phyloP scores from a whole-genome alignment of 2,329 filamentous ascomycete genomes.

The Orbilia ellipsospora region DNA sequence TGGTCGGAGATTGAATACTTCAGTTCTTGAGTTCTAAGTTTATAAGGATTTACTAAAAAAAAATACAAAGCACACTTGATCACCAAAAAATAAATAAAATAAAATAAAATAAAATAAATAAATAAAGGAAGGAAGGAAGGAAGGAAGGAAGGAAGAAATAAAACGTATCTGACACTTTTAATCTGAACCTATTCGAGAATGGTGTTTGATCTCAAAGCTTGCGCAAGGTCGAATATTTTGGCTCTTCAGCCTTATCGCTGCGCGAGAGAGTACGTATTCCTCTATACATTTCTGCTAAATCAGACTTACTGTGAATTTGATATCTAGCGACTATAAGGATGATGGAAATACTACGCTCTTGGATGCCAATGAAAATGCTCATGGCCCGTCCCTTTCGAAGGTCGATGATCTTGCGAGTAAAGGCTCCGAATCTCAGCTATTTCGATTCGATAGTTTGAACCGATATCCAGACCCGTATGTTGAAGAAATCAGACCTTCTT shows the following conservation, averaged over 20 bases:
- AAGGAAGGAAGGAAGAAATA: too few species aligned
- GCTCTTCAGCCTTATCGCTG: constrained; percentile 82
- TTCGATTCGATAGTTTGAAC: constrained; percentile 85
- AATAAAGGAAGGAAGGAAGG: too few species aligned
- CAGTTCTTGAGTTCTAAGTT: too few species aligned
- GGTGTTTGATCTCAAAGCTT: constrained; percentile 76
- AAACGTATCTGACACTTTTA: too few species aligned
- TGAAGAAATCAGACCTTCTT: neutral
- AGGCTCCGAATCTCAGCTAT: constrained; percentile 63
- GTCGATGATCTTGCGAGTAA: constrained; percentile 60
- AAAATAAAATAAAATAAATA: too few species aligned
- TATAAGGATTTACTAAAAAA: too few species aligned
- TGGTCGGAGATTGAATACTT: too few species aligned
- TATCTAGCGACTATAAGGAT: constrained; percentile 91
- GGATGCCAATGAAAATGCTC: constrained; percentile 98
- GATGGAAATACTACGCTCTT: constrained; percentile 95
- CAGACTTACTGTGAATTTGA: constrained; percentile 46
- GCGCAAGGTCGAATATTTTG: constrained; percentile 80
- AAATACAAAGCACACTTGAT: too few species aligned
- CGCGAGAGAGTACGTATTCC: constrained; percentile 73
- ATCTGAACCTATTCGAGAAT: too few species aligned
- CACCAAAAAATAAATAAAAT: too few species aligned
- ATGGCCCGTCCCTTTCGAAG: constrained; percentile 78
- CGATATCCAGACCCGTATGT: constrained; percentile 87
- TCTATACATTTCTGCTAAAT: constrained; percentile 40